Conservation (phyloP, 768 basidiomycete genomes). For the Crassisporium funariophilum region DNA sequence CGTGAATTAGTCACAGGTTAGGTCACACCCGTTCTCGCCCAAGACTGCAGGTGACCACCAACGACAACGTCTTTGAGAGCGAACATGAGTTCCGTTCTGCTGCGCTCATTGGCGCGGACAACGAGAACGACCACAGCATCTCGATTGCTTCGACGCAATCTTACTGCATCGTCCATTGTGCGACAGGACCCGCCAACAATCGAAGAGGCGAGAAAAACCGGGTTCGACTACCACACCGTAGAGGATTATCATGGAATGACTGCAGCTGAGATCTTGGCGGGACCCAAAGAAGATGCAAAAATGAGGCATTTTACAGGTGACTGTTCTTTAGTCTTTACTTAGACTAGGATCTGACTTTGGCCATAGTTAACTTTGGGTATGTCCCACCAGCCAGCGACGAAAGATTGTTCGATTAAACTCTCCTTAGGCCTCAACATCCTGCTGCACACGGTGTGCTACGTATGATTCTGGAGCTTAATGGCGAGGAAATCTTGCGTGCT, state of each 20-base stretch:
- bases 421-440: slow-evolving; percentile 87
- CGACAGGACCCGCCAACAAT: slow-evolving; percentile 29
- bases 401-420: slow-evolving; percentile 5
- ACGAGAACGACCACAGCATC: slow-evolving; percentile 33
- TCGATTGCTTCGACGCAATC: slow-evolving; percentile 33
- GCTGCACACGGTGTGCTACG: slow-evolving; percentile 98
- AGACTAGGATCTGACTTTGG: slow-evolving; percentile 10
- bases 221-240: slow-evolving; percentile 70
- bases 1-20: slow-evolving; percentile 12
- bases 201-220: slow-evolving; percentile 42
- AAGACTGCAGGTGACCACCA: slow-evolving; percentile 19
- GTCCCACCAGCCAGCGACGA: slow-evolving; percentile 20
- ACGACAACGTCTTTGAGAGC: slow-evolving; percentile 23
- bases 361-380: slow-evolving; percentile 90
- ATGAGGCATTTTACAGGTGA: slow-evolving; percentile 93
- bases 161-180: slow-evolving; percentile 37
- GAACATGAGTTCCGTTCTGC: slow-evolving; percentile 65
- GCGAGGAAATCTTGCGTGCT: slow-evolving; percentile 89
- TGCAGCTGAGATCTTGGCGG: slow-evolving; percentile 78
- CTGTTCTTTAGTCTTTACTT: slow-evolving; percentile 21
- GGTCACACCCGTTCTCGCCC: slow-evolving; percentile 36
- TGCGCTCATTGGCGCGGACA: slow-evolving; percentile 62
- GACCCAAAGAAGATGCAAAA: slow-evolving; percentile 75
- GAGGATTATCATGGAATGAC: slow-evolving; percentile 84
- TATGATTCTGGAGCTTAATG: slow-evolving; percentile 96